A percentile compares a stretch with the other conserved stretches of the same genome.
These are phyloP conservation scores for Discostella pseudostelligera DNA, from an alignment of 108 stramenopile species.

Conservation along the genomic window DNA sequence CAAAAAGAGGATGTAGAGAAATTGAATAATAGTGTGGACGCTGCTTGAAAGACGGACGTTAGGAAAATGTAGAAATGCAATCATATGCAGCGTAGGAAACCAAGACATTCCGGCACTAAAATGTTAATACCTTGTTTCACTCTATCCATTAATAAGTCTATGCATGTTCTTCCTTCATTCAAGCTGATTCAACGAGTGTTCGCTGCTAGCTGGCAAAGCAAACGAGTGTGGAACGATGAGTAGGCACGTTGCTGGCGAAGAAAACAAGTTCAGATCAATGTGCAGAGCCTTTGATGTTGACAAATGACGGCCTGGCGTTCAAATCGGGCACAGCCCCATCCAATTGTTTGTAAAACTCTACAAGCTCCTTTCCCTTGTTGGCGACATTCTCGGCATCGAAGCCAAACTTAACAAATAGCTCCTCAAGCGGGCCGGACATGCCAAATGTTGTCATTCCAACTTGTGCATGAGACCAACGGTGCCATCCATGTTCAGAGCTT, in stretches of 20 bases:
- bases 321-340: constrained; percentile 64
- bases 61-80: too few relatives aligned
- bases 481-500: constrained; percentile 85
- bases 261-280: constrained; percentile 10
- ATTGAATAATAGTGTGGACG: neutral
- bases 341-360: constrained; percentile 75
- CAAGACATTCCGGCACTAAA: too few relatives aligned
- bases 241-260: too few relatives aligned
- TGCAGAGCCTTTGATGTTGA: constrained; percentile 28
- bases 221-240: too few relatives aligned
- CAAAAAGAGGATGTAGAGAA: constrained; percentile 23
- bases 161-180: too few relatives aligned
- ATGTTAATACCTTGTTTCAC: too few relatives aligned
- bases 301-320: constrained; percentile 56
- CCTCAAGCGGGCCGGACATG: constrained; percentile 72
- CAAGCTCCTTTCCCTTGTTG: constrained; percentile 69
- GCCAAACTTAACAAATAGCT: constrained; percentile 85
- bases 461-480: constrained; percentile 90
- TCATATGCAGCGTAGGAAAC: too few relatives aligned
- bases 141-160: too few relatives aligned
- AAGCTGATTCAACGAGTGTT: too few relatives aligned
- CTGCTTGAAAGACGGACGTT: too few relatives aligned
- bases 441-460: constrained; percentile 88
- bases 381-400: constrained; percentile 89
- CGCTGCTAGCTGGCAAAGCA: too few relatives aligned